Conservation (phyloP, 192 early-diverging fungal species). For the Mortierella antarctica region DNA sequence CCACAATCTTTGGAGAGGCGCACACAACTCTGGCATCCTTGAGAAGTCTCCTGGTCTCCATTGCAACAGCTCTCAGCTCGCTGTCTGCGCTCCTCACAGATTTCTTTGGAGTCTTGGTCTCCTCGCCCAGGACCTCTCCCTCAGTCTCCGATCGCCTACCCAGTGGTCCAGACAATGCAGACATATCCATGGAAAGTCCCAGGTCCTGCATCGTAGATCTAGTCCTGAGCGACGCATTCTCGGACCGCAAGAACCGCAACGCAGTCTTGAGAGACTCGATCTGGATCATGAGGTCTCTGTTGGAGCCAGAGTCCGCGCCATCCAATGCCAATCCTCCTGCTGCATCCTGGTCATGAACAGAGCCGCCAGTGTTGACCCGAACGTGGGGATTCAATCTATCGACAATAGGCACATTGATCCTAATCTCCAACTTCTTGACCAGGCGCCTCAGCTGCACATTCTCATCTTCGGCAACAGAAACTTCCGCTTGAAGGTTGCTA, state of each 20-base stretch:
- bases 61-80: slow-evolving; percentile 54
- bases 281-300: slow-evolving; percentile 54
- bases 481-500: slow-evolving; percentile 73
- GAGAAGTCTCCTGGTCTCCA: slow-evolving; percentile 60
- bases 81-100: slow-evolving; percentile 10
- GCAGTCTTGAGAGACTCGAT: slow-evolving; percentile 80
- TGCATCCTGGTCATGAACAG: slow-evolving; percentile 38
- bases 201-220: slow-evolving; percentile 59
- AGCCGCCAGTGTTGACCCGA: slow-evolving; percentile 3
- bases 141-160: slow-evolving; percentile 7
- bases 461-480: slow-evolving; percentile 76
- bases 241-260: slow-evolving; percentile 78
- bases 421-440: slow-evolving; percentile 44
- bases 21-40: slow-evolving; percentile 55
- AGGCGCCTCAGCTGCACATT: slow-evolving; percentile 64
- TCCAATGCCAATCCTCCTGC: slow-evolving; percentile 8
- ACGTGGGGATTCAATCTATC: slow-evolving; percentile 20
- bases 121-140: slow-evolving; percentile 1
- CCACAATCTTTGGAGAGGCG: slow-evolving; percentile 63
- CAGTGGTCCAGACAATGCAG: slow-evolving; percentile 42
- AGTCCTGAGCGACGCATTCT: slow-evolving; percentile 85
- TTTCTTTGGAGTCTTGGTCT: too few relatives aligned
- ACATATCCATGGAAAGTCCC: slow-evolving; percentile 34
- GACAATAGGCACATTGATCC: slow-evolving; percentile 8
- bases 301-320: slow-evolving; percentile 22